Evolutionary conservation across 805 yeast species (phyloP).

Genomic region (Metschnikowia henanensis): DNA sequence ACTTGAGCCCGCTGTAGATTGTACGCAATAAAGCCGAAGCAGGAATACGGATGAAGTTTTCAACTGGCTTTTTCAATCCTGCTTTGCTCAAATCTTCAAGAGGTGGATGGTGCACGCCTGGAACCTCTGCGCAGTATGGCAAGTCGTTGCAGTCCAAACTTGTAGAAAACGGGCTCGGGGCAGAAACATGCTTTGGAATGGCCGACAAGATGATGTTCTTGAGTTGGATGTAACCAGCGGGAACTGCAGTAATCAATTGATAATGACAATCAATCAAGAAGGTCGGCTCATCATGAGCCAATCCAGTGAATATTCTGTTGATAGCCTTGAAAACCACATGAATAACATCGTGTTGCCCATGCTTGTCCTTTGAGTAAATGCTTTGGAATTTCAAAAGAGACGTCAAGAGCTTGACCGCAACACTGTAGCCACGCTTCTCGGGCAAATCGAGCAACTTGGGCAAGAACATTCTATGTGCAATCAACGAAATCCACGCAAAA

Average conservation of each 20-base stretch:
- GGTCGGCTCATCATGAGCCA: constrained; percentile 88
- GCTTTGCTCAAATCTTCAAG: constrained; percentile 54
- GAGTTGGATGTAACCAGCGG: constrained; percentile 76
- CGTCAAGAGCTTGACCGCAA: constrained; percentile 59
- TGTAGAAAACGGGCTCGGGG: constrained; percentile 82
- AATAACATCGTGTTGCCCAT: constrained; percentile 51
- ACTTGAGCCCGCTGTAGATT: constrained; percentile 56
- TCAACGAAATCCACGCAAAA: constrained; percentile 89
- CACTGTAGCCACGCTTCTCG: constrained; percentile 58
- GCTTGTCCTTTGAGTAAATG: constrained; percentile 60
- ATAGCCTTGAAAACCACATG: constrained; percentile 85
- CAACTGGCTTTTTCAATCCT: constrained; percentile 75
- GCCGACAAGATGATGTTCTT: constrained; percentile 84
- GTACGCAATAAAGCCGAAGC: constrained; percentile 67
- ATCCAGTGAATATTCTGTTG: constrained; percentile 72
- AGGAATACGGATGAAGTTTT: constrained; percentile 77
- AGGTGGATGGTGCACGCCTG: constrained; percentile 61
- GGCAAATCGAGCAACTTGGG: constrained; percentile 69
- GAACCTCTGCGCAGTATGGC: constrained; percentile 58
- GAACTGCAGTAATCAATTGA: constrained; percentile 67
- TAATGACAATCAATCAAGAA: constrained; percentile 79
- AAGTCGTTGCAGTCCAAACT: constrained; percentile 67
- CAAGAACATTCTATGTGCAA: constrained; percentile 86
- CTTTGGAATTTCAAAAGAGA: constrained; percentile 75
- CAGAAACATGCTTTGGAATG: constrained; percentile 61